These are phyloP conservation scores for Diplodia intermedia DNA, from an alignment of 2,329 filamentous ascomycete genomes.

Conservation along the genomic window DNA sequence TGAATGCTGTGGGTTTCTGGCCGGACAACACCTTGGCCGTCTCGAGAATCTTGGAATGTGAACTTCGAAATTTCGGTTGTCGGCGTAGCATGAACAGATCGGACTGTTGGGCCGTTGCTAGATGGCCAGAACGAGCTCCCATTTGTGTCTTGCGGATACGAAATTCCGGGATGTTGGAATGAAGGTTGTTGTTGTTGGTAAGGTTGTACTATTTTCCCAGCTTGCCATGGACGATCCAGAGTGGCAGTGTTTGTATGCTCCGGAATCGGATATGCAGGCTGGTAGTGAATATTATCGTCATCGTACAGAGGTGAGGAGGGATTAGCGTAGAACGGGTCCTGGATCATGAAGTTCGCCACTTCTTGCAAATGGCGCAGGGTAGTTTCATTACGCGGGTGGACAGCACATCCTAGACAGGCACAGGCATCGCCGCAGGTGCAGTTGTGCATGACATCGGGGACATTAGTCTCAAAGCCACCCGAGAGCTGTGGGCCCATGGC, in stretches of 20 bases:
- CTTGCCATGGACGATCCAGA: neutral
- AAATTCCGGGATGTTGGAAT: constrained; percentile 6
- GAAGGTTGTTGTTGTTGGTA: constrained; percentile 2
- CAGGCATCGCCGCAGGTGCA: constrained; percentile 72
- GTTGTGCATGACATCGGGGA: constrained; percentile 46
- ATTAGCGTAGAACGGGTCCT: constrained; percentile 17
- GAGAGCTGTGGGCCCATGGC: constrained; percentile 5
- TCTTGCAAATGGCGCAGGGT: constrained; percentile 61
- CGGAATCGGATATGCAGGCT: neutral
- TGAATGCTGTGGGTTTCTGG: neutral
- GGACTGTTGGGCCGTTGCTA: neutral
- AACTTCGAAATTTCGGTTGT: constrained; percentile 36
- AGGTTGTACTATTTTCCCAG: neutral
- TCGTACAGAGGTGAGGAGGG: constrained; percentile 16
- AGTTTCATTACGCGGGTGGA: constrained; percentile 71
- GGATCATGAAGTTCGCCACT: constrained; percentile 28
- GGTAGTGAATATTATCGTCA: constrained; percentile 15
- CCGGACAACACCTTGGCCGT: neutral
- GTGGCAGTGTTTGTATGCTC: neutral
- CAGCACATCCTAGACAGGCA: constrained; percentile 71
- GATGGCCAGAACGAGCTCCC: constrained; percentile 10
- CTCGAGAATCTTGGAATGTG: constrained; percentile 22
- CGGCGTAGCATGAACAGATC: constrained; percentile 35
- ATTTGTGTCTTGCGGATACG: constrained; percentile 25
- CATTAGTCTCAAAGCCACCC: neutral